Evolutionary conservation across 345 rosid genomes (phyloP).

Genomic region (Noccaea bulbosa): DNA sequence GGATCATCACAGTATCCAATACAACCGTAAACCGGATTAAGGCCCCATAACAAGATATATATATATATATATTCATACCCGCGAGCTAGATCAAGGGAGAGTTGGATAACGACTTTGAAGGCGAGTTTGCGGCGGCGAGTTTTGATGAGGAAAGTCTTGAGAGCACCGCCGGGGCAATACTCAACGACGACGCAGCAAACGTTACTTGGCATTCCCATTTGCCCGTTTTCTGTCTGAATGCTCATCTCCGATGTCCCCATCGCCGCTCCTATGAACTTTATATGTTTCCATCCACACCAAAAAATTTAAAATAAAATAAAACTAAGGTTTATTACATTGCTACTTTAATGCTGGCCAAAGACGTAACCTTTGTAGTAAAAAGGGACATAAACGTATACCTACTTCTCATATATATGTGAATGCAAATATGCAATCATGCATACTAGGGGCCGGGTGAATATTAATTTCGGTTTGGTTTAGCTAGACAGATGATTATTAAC

Average conservation of each 20-base stretch:
- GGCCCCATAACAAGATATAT: not conserved
- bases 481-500: not conserved
- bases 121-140: slow-evolving; percentile 88
- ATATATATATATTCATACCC: slow-evolving; percentile 51
- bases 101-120: slow-evolving; percentile 86
- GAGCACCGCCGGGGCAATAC: slow-evolving; percentile 91
- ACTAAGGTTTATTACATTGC: not conserved
- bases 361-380: slow-evolving; percentile 15
- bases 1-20: no score
- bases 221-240: slow-evolving; percentile 81
- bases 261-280: slow-evolving; percentile 86
- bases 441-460: not conserved
- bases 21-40: slow-evolving; percentile 49
- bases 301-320: not conserved
- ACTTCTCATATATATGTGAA: not conserved
- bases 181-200: slow-evolving; percentile 93
- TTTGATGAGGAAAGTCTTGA: slow-evolving; percentile 89
- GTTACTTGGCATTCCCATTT: slow-evolving; percentile 82
- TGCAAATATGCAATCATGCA: not conserved
- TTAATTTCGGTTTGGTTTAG: not conserved
- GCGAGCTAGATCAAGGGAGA: slow-evolving; percentile 95
- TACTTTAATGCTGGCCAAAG: slow-evolving; percentile 14
- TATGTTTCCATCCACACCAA: not conserved
- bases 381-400: slow-evolving; percentile 19
- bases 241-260: slow-evolving; percentile 85